Conservation (phyloP, 202 grass and related monocot species). For the Setaria italica region DNA sequence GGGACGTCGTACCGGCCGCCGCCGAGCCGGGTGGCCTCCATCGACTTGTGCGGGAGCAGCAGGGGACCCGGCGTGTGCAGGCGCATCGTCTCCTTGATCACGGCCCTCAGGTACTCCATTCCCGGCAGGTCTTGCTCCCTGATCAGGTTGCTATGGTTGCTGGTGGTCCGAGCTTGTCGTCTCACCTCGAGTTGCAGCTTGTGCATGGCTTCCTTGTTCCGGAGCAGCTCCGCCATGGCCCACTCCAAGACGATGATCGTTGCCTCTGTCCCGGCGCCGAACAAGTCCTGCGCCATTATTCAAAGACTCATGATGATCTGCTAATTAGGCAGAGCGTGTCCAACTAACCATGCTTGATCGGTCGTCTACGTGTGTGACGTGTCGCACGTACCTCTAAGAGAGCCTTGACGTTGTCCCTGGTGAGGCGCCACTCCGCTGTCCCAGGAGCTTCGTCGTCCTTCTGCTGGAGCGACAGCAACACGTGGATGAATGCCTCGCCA, state of each 20-base stretch:
- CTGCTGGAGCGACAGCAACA: slow-evolving; percentile 35
- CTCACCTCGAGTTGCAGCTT: background rate
- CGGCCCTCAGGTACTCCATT: slow-evolving; percentile 40
- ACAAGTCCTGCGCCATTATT: too few relatives aligned
- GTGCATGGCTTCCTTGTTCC: too few relatives aligned
- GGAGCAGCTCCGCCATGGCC: too few relatives aligned
- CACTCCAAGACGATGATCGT: too few relatives aligned
- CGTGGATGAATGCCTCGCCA: slow-evolving; percentile 34
- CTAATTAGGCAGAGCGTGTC: too few relatives aligned
- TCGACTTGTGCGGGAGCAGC: slow-evolving; percentile 45
- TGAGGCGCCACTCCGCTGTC: slow-evolving; percentile 4
- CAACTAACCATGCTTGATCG: too few relatives aligned
- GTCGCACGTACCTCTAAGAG: slow-evolving; percentile 18
- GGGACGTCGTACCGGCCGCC: slow-evolving; percentile 21
- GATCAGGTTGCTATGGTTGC: background rate
- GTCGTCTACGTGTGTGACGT: too few relatives aligned
- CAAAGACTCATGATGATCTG: too few relatives aligned
- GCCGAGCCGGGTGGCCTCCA: slow-evolving; percentile 12
- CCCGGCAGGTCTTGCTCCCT: slow-evolving; percentile 7
- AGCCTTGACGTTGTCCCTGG: slow-evolving; percentile 49
- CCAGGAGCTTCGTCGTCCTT: background rate
- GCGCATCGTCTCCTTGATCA: slow-evolving; percentile 58
- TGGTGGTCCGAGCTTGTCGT: background rate
- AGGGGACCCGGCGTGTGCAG: slow-evolving; percentile 45
- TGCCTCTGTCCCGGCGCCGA: too few relatives aligned